These are phyloP conservation scores for Kluyveromyces dobzhanskii DNA, from an alignment of 805 yeast genomes.

Conservation along the genomic window DNA sequence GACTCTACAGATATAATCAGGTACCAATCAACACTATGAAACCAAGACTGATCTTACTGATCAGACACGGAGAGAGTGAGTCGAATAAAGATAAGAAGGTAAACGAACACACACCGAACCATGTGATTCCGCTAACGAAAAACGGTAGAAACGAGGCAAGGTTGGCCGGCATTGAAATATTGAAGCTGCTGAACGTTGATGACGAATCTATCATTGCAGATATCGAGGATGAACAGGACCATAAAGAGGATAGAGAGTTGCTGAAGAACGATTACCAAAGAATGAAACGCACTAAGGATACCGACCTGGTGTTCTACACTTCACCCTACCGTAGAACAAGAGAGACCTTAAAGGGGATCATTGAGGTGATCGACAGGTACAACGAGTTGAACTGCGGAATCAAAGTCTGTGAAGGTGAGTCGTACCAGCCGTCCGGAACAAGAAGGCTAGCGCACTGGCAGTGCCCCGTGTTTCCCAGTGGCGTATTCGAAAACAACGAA, in stretches of 20 bases:
- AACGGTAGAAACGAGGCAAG: constrained; percentile 60
- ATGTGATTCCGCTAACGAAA: constrained; percentile 62
- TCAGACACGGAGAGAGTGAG: constrained; percentile 90
- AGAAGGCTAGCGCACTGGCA: constrained; percentile 24
- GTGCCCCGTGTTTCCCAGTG: constrained; percentile 21
- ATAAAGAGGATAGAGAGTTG: constrained; percentile 10
- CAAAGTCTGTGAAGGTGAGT: constrained; percentile 11
- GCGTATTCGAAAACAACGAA: constrained; percentile 19
- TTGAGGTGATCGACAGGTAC: constrained; percentile 42
- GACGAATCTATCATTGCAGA: constrained; percentile 13
- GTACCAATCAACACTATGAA: constrained; percentile 19
- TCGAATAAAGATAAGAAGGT: constrained; percentile 82
- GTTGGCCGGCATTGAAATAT: constrained; percentile 48
- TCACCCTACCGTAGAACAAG: constrained; percentile 83
- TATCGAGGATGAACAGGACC: constrained; percentile 15
- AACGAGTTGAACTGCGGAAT: constrained; percentile 22
- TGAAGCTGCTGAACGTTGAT: constrained; percentile 23
- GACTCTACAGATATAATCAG: no score
- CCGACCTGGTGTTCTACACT: constrained; percentile 65
- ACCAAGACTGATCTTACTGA: constrained; percentile 58
- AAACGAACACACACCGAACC: constrained; percentile 73
- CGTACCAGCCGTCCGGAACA: constrained; percentile 22
- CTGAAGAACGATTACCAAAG: constrained; percentile 18
- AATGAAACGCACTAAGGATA: constrained; percentile 37
- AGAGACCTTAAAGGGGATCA: constrained; percentile 68